phyloP scores from a whole-genome alignment of 1,139 yeast genomes.

The Chernovozyma aurita region DNA sequence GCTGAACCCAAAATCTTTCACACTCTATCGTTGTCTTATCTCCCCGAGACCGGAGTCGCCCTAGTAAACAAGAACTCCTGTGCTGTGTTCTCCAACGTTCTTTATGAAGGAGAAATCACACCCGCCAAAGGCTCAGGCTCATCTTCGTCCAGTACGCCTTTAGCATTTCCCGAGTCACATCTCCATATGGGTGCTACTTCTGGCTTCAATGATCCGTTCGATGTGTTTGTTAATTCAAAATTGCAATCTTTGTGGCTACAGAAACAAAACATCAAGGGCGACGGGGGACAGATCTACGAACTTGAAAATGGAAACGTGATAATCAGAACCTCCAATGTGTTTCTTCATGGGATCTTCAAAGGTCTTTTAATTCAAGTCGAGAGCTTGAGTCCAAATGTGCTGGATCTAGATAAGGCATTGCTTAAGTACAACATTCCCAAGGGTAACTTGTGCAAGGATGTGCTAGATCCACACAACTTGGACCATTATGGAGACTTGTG shows the following conservation, averaged over 20 bases:
- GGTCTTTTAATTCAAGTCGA: constrained; percentile 65
- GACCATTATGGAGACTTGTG: constrained; percentile 44
- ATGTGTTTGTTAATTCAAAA: constrained; percentile 46
- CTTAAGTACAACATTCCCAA: constrained; percentile 36
- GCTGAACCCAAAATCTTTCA: constrained; percentile 49
- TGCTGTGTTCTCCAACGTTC: constrained; percentile 39
- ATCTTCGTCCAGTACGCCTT: constrained; percentile 11
- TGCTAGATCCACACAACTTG: constrained; percentile 21
- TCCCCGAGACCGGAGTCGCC: constrained; percentile 48
- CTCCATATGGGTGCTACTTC: constrained; percentile 43
- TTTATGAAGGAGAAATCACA: constrained; percentile 28
- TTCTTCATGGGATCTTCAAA: constrained; percentile 69
- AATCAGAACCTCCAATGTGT: constrained; percentile 65
- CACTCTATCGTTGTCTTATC: constrained; percentile 53
- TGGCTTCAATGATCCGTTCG: constrained; percentile 48
- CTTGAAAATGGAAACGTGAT: constrained; percentile 43
- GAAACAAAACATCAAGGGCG: constrained; percentile 72
- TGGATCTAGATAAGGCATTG: constrained; percentile 21
- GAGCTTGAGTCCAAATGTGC: constrained; percentile 11
- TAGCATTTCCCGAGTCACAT: constrained; percentile 36
- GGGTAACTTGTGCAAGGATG: constrained; percentile 35
- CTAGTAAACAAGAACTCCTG: constrained; percentile 47
- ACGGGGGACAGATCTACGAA: constrained; percentile 65
- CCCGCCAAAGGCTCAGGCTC: constrained; percentile 8
- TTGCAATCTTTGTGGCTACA: constrained; percentile 69